Conservation (phyloP, 345 rosid genomes). For the Luvunga scandens region DNA sequence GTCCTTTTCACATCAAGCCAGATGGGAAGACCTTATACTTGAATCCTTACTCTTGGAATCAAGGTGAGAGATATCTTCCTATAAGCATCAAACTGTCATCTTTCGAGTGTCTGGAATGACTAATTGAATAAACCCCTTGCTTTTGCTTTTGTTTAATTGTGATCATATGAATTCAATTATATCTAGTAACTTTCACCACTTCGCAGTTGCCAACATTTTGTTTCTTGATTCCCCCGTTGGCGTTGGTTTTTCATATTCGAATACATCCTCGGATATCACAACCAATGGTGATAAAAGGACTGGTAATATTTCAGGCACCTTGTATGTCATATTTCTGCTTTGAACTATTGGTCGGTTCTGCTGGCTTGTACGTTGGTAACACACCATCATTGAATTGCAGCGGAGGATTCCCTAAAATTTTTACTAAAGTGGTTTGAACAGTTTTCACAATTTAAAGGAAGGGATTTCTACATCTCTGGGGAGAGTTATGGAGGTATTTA, state of each 20-base stretch:
- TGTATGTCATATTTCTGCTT: constrained; percentile 8
- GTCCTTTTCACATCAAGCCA: constrained; percentile 77
- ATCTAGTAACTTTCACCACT: constrained; percentile 10
- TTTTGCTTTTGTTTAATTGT: not conserved
- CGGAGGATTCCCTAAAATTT: constrained; percentile 69
- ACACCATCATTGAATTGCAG: constrained; percentile 38
- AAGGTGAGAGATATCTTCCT: constrained; percentile 39
- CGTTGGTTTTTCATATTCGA: constrained; percentile 90
- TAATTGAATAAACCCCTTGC: not conserved
- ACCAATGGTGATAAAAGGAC: constrained; percentile 55
- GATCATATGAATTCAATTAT: not conserved
- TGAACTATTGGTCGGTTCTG: not conserved
- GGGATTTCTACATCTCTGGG: constrained; percentile 83
- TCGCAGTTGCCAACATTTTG: constrained; percentile 79
- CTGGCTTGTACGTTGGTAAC: constrained; percentile 7
- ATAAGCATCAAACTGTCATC: not conserved
- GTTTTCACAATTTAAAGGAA: constrained; percentile 79
- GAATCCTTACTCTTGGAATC: constrained; percentile 91
- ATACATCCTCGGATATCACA: constrained; percentile 65
- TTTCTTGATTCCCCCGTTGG: constrained; percentile 94
- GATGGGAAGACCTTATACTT: constrained; percentile 79
- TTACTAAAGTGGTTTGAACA: constrained; percentile 86
- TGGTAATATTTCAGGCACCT: constrained; percentile 46
- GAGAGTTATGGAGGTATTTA: constrained; percentile 87
- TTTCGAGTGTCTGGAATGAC: not conserved